phyloP scores from a whole-genome alignment of 495 filamentous ascomycete species.

The Cudoniella acicularis region DNA sequence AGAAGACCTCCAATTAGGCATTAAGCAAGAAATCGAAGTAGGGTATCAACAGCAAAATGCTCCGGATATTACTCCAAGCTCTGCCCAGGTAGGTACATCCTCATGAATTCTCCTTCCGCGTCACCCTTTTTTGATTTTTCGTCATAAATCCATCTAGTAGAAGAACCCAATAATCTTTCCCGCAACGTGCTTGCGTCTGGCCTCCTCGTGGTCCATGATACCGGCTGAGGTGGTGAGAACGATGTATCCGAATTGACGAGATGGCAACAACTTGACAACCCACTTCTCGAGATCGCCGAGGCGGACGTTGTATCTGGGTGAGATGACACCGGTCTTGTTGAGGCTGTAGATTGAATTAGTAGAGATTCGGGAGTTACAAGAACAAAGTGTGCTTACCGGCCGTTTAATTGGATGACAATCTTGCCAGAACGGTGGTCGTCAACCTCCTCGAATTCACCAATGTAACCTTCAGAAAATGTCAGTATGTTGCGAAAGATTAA shows the following conservation, averaged over 20 bases:
- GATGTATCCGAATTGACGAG: slow-evolving; percentile 99
- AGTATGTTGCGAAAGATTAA: slow-evolving; percentile 90
- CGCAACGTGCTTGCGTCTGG: slow-evolving; percentile 92
- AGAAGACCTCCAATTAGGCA: slow-evolving; percentile 13
- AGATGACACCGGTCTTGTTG: slow-evolving; percentile 99
- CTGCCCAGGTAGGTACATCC: slow-evolving; percentile 25
- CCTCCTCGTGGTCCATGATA: slow-evolving; percentile 99
- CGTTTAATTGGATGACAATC: slow-evolving; percentile 94
- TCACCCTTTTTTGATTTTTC: slow-evolving; percentile 14
- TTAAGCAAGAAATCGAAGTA: slow-evolving; percentile 15
- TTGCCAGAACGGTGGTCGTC: slow-evolving; percentile 99
- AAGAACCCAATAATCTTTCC: slow-evolving; percentile 98
- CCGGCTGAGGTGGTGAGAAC: slow-evolving; percentile 97
- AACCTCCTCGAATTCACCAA: slow-evolving; percentile 99
- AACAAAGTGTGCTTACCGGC: slow-evolving; percentile 44
- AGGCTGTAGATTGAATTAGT: slow-evolving; percentile 45
- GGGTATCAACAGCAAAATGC: slow-evolving; percentile 17
- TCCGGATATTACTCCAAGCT: slow-evolving; percentile 17
- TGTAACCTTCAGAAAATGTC: slow-evolving; percentile 73
- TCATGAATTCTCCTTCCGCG: slow-evolving; percentile 22
- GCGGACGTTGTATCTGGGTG: slow-evolving; percentile 96
- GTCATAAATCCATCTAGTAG: slow-evolving; percentile 63
- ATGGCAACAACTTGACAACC: slow-evolving; percentile 95
- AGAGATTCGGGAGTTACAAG: neutral
- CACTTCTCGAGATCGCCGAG: slow-evolving; percentile 97